Evolutionary conservation across 306 rosid species (phyloP), one percentile per base, ranked within the genome.

Genomic region (Begonia peltatifolia): DNA sequence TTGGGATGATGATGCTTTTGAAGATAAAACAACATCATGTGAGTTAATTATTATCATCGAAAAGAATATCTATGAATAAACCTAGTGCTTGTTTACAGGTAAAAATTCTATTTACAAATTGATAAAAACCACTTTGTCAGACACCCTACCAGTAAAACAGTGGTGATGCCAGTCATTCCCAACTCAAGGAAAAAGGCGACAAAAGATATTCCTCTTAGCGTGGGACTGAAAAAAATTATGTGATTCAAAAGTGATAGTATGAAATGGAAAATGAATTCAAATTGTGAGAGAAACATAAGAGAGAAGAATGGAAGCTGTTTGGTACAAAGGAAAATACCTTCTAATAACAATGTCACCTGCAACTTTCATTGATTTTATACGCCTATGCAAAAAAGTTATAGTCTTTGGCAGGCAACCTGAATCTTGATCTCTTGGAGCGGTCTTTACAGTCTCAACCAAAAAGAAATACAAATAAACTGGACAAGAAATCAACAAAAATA

Each of bases 131-230:
- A 44, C 14, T 44, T 44, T 47, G 46, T 64, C 41, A 22, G 47
- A 41, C 36, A 57, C 66, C 73, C 44, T 74, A 87, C 95, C 82
- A 80, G 59, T 57, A 87, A 63, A 52, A 87, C 72, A 44, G 69
- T 60, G 59, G 63, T 72, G 69, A 83, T 75, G 62, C 82, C 87
- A 0, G 93, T 75, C 86, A 82, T 82, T 67, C 95, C 95, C 84
- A 87, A 57, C 59, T 82, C 76, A 23, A 75, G 79, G 69, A 87
- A 83, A 78, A 87, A 87, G 43, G 82, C 73, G 20, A 78, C 80
- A 62, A 82, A 66, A 71, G 95, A 68, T 62, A 76, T 87, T 53
- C 75, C 77, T 68, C 84, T 70, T 44, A 87, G 71, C 49, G 93
- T 73, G 0, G 79, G 85, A 71, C 95, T 87, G 80, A 57, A 86